Conservation (phyloP, 1,139 yeast species). For the Keqinozyma sinolaborantium region DNA sequence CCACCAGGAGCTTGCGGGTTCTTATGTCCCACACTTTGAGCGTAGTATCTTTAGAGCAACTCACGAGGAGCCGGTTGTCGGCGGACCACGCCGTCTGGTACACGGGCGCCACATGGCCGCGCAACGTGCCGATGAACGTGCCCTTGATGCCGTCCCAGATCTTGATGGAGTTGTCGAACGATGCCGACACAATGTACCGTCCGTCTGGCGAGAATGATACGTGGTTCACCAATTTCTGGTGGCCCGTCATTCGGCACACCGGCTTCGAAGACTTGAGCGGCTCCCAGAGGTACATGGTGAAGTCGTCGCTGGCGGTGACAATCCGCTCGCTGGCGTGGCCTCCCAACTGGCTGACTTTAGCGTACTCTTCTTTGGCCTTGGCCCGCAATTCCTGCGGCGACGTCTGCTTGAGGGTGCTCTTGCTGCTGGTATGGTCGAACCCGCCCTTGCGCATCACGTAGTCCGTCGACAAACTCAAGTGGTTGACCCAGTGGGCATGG, state of each 20-base stretch:
- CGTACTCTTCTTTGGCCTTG: conserved; percentile 52
- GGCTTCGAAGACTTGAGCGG: conserved; percentile 81
- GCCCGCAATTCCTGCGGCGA: conserved; percentile 29
- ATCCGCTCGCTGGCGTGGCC: conserved; percentile 75
- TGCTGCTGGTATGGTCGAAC: conserved; percentile 25
- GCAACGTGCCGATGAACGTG: conserved; percentile 78
- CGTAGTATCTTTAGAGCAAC: conserved; percentile 95
- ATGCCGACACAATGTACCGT: conserved; percentile 82
- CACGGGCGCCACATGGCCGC: conserved; percentile 98
- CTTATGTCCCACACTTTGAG: conserved; percentile 95
- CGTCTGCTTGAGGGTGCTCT: conserved; percentile 16
- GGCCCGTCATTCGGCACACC: conserved; percentile 92
- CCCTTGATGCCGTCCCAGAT: conserved; percentile 97
- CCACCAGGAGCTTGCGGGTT: conserved; percentile 78
- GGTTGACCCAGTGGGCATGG: conserved; percentile 99
- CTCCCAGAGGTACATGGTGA: conserved; percentile 97
- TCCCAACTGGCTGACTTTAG: conserved; percentile 69
- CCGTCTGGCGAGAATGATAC: conserved; percentile 97
- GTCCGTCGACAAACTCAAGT: conserved; percentile 87
- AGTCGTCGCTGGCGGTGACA: conserved; percentile 95
- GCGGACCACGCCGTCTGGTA: conserved; percentile 99
- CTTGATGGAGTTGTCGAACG: conserved; percentile 92
- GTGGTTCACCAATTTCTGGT: conserved; percentile 93
- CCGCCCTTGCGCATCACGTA: conserved; percentile 73
- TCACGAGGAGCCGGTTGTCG: conserved; percentile 84